Base-by-base conservation (phyloP, 2,329 filamentous ascomycete genomes). In the Microcyclospora pomicola region DNA sequence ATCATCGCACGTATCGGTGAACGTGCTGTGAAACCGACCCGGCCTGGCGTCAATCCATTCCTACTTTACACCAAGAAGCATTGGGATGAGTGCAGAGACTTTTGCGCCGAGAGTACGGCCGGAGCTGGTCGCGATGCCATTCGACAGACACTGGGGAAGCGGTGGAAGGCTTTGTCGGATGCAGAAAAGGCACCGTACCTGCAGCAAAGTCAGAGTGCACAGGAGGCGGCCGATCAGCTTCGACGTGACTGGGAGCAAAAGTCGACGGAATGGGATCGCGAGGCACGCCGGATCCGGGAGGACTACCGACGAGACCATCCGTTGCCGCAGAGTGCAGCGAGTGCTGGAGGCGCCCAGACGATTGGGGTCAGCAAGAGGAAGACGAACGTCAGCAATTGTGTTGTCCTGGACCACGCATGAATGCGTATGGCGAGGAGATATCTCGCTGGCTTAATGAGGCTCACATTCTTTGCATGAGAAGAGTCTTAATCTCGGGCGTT, bases 61-160 rank as follows among this genome's bases (percentile, higher is more conserved):
- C 71, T 93, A 19, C 71, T 95, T 35, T 98, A 82, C 61, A 88
- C 86, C 56, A 92, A 86, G 49, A 78, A 77, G 51, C 68, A 72
- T 45, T 80, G 75, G 75, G 64, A 69, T 33, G 64, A 65, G 30
- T 73, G 71, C 47, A 77, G 77, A 53, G 61, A 71, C 3, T 71
- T 80, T 51, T 82, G 80, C 51, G 70, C 72, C 39, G 66, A 72
- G 3, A 70, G 27, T 79, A 74, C 9, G 32, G 77, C 80, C 6
- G 92, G 85, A 49, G 72, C 71, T 2, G 64, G 68, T 2, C 69
- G 73, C 31, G 71, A 77, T 51, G 84, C 93, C 53, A 82, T 96
- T 39, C 82, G 91, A 27, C 74, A 78, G 36, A 84, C 86, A 56
- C 75, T 91, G 9, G 87, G 87, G 19, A 80, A 81, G 54, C 87